Percentiles rank a stretch among this genome's conserved stretches.
These are phyloP conservation scores for Phytophthora constricta DNA, from an alignment of 352 stramenopile species.

Conservation along the genomic window DNA sequence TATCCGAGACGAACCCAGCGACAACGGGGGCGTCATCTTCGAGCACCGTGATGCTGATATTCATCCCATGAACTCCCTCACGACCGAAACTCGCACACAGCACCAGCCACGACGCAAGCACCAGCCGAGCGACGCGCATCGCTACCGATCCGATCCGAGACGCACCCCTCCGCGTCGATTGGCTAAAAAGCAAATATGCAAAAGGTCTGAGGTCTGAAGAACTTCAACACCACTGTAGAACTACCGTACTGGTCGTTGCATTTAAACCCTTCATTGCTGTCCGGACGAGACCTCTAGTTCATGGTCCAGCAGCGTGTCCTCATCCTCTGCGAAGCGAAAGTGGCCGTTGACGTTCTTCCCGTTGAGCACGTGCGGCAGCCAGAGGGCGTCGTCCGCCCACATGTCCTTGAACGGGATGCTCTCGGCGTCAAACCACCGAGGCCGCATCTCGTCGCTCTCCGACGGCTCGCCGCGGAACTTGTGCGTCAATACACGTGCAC, in stretches of 20 bases:
- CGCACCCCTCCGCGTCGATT: background rate
- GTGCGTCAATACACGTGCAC: conserved; percentile 85
- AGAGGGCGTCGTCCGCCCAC: conserved; percentile 88
- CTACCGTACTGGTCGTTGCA: no score
- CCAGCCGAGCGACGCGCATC: no score
- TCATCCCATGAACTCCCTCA: background rate
- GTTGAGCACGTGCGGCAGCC: conserved; percentile 78
- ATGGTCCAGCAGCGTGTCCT: conserved; percentile 71
- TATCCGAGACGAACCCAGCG: background rate
- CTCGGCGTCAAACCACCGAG: conserved; percentile 73
- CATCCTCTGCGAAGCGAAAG: conserved; percentile 78
- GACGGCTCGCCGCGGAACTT: conserved; percentile 69
- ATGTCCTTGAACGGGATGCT: conserved; percentile 84
- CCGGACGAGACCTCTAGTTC: conserved; percentile 32
- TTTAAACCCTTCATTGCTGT: background rate
- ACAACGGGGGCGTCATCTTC: background rate
- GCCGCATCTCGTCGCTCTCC: conserved; percentile 91
- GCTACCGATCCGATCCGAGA: no score
- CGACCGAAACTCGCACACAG: background rate
- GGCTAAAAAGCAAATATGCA: background rate
- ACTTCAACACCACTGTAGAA: no score
- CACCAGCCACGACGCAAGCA: background rate
- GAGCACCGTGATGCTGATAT: conserved; percentile 10
- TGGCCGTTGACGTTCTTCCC: conserved; percentile 71
- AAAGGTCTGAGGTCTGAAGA: no score